phyloP scores from a whole-genome alignment of 306 rosid genomes.

The Styphnolobium japonicum region DNA sequence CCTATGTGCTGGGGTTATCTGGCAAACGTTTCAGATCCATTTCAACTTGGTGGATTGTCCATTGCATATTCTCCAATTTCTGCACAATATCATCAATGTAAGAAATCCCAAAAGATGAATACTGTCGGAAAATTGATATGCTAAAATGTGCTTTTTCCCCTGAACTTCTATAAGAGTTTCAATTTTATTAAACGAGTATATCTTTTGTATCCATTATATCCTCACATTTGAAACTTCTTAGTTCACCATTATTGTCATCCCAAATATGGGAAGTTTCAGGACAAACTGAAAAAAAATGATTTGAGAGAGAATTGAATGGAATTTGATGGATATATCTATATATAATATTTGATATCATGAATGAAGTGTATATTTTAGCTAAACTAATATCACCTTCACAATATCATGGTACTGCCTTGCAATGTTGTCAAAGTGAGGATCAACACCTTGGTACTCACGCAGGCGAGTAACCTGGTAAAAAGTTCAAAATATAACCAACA shows the following conservation, averaged over 20 bases:
- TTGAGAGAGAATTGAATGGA: background rate
- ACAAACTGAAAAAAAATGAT: background rate
- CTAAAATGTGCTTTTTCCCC: background rate
- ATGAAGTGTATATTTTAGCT: background rate
- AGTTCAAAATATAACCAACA: conserved; percentile 3
- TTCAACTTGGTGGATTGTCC: conserved; percentile 96
- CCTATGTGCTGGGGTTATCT: conserved; percentile 47
- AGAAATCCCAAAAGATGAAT: background rate
- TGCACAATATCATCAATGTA: conserved; percentile 31
- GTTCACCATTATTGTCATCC: background rate
- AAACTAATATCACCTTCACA: conserved; percentile 49
- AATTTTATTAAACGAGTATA: background rate
- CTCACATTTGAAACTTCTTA: background rate
- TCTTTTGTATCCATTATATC: background rate
- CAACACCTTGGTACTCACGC: conserved; percentile 91
- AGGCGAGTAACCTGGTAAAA: conserved; percentile 74
- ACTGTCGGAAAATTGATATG: background rate
- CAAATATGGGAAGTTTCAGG: background rate
- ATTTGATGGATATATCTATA: background rate
- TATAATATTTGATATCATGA: background rate
- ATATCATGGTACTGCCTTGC: conserved; percentile 83
- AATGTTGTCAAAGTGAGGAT: conserved; percentile 82
- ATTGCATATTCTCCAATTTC: conserved; percentile 89
- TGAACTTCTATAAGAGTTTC: background rate
- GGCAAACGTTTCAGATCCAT: conserved; percentile 77